Evolutionary conservation across 2,329 filamentous ascomycete genomes (phyloP), one percentile per base, ranked within the genome.

Genomic region (Epichloe hybrida): DNA sequence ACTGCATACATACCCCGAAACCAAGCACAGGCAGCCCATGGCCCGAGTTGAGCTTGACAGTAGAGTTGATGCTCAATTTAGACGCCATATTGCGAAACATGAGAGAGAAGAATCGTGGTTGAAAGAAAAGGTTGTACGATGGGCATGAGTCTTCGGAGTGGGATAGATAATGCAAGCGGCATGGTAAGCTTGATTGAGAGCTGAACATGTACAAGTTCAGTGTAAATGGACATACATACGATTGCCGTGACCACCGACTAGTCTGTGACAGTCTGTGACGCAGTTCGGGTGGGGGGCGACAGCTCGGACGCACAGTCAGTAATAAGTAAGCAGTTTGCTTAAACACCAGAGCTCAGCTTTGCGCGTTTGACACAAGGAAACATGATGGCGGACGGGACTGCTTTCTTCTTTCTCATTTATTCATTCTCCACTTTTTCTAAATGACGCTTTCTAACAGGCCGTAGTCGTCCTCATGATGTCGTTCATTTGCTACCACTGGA

Each of bases 11-110:
- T 66, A 79, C 76, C 48, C 76, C 76, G 53, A 73, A 79, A 44
- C 76, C 76, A 20, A 79, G 62, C 8, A 66, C 64, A 1, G 76
- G 76, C 2, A 80, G 68, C 49, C 74, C 69, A 54, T 75, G 68
- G 57, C 76, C 76, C 60, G 72, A 79, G 58, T 72, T 74, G 51
- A 80, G 69, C 67, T 76, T 79, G 58, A 72, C 56, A 15, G 68
- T 71, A 6, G 74, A 76, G 44, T 69, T 61, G 52, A 78, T 62
- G 11, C 57, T 70, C 52, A 77, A 66, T 48, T 63, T 64, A 35
- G 70, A 59, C 3, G 74, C 62, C 75, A 79, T 79, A 46, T 56
- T 71, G 50, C 48, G 56, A 45, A 55, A 49, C 54, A 57, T 58
- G 40, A 41, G 20, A 42, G 5, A 42, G 11, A 20, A 23, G 1